Base-by-base conservation (phyloP, 768 basidiomycete genomes). In the Tricholoma saponaceum region DNA sequence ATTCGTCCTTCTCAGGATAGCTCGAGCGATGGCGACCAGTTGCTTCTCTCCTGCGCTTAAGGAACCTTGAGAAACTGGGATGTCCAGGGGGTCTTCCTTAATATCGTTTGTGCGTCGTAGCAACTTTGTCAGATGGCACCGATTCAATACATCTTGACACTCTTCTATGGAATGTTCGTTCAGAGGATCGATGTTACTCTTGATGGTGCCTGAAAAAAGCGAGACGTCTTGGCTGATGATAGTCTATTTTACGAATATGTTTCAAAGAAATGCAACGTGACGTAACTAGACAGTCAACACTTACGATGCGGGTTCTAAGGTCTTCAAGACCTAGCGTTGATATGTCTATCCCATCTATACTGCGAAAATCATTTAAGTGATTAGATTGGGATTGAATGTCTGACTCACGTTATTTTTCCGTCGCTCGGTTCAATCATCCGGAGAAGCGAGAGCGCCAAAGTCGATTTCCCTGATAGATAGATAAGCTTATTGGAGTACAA, bases 1-100 rank as follows among this genome's bases (percentile, higher is more conserved):
- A 49, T 82, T 83, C 7, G 84, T 87, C 47, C 80, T 70, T 55
- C 87, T 75, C 41, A 90, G 67, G 37, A 87, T 79, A 0, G 87
- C 87, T n/a, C 87, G 79, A 18, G 87, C 84, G 53, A 90, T 71
- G 0, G 87, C 84, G 9, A 89, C 76, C 1, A 90, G 74, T 61
- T 95, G 92, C 47, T 90, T 78, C 67, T 93, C 89, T 35, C 92
- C 90, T 13, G 88, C 88, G 52, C 85, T 84, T 62, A 91, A 72
- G 52, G 85, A 83, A 16, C 84, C 85, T 22, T 83, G 81, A 55
- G 80, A 83, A 26, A 92, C 84, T 0, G 80, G 75, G 70, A 85
- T 83, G 57, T 88, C 82, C 13, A 92, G 74, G 16, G 74, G 55
- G 8, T 72, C 72, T 1, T 72, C 62, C 12, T 69, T 68, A 14